phyloP scores from a whole-genome alignment of 139 green algal genomes.

The Volvox reticuliferus region DNA sequence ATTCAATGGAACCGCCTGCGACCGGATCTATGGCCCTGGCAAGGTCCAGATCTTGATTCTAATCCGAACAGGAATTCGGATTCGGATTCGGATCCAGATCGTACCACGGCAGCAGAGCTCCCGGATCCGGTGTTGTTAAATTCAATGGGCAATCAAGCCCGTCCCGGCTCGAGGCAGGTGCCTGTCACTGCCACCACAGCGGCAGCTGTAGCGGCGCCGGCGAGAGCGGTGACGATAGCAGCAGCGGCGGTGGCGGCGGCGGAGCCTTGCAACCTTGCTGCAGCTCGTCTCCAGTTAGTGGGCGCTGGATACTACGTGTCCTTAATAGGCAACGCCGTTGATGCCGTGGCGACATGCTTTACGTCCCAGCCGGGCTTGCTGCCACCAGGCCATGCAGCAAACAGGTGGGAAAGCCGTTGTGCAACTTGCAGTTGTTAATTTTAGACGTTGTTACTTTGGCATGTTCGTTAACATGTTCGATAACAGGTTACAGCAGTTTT shows the following conservation, averaged over 20 bases:
- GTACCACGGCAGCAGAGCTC: neutral
- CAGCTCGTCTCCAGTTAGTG: conserved; percentile 10
- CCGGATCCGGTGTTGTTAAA: neutral
- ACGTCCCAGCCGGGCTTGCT: neutral
- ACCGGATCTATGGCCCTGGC: conserved; percentile 45
- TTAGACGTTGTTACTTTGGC: too few relatives aligned
- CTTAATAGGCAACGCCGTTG: conserved; percentile 39
- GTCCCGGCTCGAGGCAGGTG: neutral
- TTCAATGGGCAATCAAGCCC: neutral
- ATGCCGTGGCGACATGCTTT: conserved; percentile 10
- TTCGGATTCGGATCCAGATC: neutral
- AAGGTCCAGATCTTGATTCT: neutral
- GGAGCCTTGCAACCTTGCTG: neutral
- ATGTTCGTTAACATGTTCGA: too few relatives aligned
- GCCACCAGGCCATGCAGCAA: neutral
- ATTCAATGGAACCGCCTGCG: conserved; percentile 35
- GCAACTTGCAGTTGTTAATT: too few relatives aligned
- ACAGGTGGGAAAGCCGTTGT: neutral
- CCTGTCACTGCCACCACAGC: neutral
- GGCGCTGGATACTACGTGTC: conserved; percentile 5
- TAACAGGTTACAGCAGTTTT: too few relatives aligned
- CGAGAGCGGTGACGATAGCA: neutral
- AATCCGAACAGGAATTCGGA: neutral
- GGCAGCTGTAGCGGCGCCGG: neutral
- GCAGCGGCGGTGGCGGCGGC: too few relatives aligned